Evolutionary conservation across 106 monocot genomes (phyloP).

Genomic region (Vanilla planifolia): DNA sequence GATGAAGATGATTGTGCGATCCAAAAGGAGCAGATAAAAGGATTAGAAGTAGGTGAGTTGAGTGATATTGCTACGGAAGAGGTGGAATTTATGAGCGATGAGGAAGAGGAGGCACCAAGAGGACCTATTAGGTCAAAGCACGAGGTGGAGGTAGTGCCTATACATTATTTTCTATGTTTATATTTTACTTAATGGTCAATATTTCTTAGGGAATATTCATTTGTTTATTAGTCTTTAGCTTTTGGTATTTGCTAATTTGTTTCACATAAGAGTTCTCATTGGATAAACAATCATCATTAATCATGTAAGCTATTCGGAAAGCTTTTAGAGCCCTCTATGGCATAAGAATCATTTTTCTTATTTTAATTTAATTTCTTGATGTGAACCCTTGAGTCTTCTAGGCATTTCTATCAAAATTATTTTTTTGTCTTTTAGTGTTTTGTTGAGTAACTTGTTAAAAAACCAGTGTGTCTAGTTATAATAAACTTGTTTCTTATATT

Average conservation of each 20-base stretch:
- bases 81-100: background rate
- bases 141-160: conserved; percentile 4
- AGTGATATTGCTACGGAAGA: background rate
- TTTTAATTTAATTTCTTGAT: background rate
- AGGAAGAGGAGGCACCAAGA: background rate
- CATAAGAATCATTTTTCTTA: background rate
- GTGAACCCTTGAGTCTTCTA: background rate
- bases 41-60: conserved; percentile 7
- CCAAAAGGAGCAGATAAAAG: background rate
- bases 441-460: too few species aligned
- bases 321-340: background rate
- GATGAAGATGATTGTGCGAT: conserved; percentile 3
- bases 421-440: too few species aligned
- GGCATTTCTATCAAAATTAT: background rate
- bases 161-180: background rate
- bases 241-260: background rate
- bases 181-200: background rate
- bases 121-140: conserved; percentile 11
- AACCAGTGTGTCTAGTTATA: too few species aligned
- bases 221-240: background rate
- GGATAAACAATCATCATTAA: background rate
- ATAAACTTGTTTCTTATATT: too few species aligned
- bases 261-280: background rate
- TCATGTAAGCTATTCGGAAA: background rate
- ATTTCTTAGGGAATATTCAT: background rate